Evolutionary conservation across 2,329 filamentous ascomycete genomes (phyloP), one percentile per base, ranked within the genome.

Genomic region (Cercospora sojina): DNA sequence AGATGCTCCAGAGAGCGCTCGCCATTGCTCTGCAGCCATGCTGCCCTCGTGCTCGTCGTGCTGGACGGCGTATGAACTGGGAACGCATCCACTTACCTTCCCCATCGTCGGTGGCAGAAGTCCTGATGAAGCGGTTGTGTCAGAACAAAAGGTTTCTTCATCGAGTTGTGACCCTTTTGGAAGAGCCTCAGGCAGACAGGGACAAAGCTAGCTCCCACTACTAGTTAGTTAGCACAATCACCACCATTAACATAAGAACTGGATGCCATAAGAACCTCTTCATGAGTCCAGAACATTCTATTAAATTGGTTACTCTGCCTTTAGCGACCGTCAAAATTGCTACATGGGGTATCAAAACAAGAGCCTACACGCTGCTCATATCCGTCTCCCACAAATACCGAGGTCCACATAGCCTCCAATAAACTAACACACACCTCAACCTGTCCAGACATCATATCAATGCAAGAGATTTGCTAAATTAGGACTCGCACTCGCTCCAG

Each of bases 391-490:
- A 56, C 25, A 56, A 56, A 56, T 56, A 25, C 25, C 51, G 51
- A 56, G 51, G 51, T 56, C 23, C 25, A 56, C 51, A 32, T 56
- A n/a, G 51, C 51, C 51, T 56, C 51, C 13, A 56, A 29, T 20
- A 18, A 56, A 5, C 9, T 56, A n/a, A 27, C 51, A 29, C 51
- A 55, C 47, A 56, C 29, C 20, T 56, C 23, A 18, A 56, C n/a
- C 29, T 25, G 23, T 29, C 16, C 9, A 31, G n/a, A n/a, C 27
- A 18, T n/a, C 20, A 62, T 23, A 38, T 56, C 49, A 83, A 73
- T 81, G 79, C 68, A 84, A 72, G 66, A 84, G 70, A 71, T 84
- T 83, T 63, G 79, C 77, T 72, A 84, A 74, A 65, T 79, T 83
- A 13, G 82, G 82, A 67, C 81, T 83, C 12, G 82, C 82, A 67